phyloP scores from a whole-genome alignment of 2,329 filamentous ascomycete genomes.

The Sphaceloma murrayae region DNA sequence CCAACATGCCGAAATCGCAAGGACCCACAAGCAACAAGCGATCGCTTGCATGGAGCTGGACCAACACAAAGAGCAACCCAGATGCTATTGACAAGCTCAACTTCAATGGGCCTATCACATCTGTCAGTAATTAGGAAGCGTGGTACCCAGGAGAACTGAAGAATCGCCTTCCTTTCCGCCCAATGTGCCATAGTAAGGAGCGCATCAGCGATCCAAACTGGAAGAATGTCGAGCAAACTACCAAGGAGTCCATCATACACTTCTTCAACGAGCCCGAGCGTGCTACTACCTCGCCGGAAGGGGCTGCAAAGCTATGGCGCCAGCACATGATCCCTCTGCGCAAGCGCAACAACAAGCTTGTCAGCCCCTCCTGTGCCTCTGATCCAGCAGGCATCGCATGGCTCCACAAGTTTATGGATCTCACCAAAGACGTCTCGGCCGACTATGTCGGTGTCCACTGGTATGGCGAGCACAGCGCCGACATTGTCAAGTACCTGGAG shows the following conservation, averaged over 20 bases:
- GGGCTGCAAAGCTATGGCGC: conserved; percentile 33
- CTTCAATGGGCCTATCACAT: conserved; percentile 27
- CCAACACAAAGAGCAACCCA: conserved; percentile 8
- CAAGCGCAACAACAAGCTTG: conserved; percentile 26
- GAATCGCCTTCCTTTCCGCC: conserved; percentile 32
- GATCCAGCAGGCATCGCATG: conserved; percentile 33
- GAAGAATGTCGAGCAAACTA: conserved; percentile 5
- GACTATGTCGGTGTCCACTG: conserved; percentile 39
- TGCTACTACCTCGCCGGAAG: conserved; percentile 27
- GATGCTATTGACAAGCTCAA: conserved; percentile 20
- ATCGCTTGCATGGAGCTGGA: conserved; percentile 3
- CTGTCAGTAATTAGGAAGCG: conserved; percentile 36
- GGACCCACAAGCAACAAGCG: conserved; percentile 10
- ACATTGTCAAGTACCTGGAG: conserved; percentile 32
- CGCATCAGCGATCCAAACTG: conserved; percentile 28
- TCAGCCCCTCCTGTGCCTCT: conserved; percentile 33
- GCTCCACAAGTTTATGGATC: conserved; percentile 36
- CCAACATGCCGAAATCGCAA: too few relatives aligned
- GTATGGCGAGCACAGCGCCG: conserved; percentile 31
- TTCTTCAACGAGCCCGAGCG: conserved; percentile 42
- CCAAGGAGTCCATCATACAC: conserved; percentile 30
- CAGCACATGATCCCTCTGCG: conserved; percentile 31
- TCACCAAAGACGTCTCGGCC: conserved; percentile 29
- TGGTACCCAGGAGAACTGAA: conserved; percentile 34
- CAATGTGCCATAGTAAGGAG: conserved; percentile 35